phyloP scores from a whole-genome alignment of 2,329 filamentous ascomycete species.

The Xylaria polymorpha region DNA sequence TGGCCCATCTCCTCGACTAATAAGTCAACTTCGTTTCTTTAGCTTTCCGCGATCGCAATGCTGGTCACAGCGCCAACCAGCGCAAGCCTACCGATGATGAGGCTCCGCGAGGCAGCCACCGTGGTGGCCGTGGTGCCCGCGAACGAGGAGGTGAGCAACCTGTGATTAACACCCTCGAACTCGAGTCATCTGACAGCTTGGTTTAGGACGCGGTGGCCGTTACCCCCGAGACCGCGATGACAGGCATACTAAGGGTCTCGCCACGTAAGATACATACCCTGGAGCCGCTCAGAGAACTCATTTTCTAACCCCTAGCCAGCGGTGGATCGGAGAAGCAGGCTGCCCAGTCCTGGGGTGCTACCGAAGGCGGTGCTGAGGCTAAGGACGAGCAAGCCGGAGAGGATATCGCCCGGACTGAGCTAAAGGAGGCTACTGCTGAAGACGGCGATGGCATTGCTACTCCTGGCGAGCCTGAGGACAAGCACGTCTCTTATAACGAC shows the following conservation, averaged over 20 bases:
- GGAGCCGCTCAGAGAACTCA: neutral
- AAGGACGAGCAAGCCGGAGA: slow-evolving; percentile 93
- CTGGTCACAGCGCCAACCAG: slow-evolving; percentile 85
- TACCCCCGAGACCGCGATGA: slow-evolving; percentile 66
- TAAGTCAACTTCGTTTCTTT: slow-evolving; percentile 22
- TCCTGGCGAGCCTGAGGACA: slow-evolving; percentile 78
- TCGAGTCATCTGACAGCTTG: slow-evolving; percentile 35
- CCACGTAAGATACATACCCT: slow-evolving; percentile 56
- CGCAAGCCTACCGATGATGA: slow-evolving; percentile 82
- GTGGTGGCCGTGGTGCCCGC: slow-evolving; percentile 73
- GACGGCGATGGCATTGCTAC: slow-evolving; percentile 56
- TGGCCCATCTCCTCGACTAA: slow-evolving; percentile 19
- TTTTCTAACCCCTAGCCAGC: slow-evolving; percentile 27
- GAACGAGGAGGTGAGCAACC: slow-evolving; percentile 65
- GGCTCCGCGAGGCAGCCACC: slow-evolving; percentile 63
- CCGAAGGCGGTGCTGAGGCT: slow-evolving; percentile 83
- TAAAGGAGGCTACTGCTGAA: slow-evolving; percentile 73
- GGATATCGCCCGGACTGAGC: slow-evolving; percentile 85
- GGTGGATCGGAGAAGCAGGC: slow-evolving; percentile 88
- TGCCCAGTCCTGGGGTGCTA: slow-evolving; percentile 88
- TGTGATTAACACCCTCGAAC: neutral
- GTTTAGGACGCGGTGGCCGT: slow-evolving; percentile 64
- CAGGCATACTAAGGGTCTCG: slow-evolving; percentile 62
- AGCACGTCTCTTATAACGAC: slow-evolving; percentile 88
- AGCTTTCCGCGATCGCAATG: slow-evolving; percentile 92